Evolutionary conservation across 805 yeast species (phyloP), one percentile per base, ranked within the genome.

Genomic region (Brettanomyces custersianus): DNA sequence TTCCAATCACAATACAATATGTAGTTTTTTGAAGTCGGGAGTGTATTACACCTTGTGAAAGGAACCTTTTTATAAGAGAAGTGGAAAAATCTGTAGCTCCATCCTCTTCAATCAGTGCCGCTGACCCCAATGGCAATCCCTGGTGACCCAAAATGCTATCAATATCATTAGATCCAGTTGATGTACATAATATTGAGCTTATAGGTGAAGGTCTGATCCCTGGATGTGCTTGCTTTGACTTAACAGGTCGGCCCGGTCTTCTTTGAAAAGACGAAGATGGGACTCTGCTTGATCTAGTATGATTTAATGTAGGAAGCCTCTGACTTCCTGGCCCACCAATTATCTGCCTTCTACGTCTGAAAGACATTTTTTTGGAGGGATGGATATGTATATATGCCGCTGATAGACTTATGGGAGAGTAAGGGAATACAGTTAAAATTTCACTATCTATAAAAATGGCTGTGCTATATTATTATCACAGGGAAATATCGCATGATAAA

Each of bases 11-110:
- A 15, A 83, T 66, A 20, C 74, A 66, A 52, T 78, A 86, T 3
- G 83, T 72, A n/a, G 8, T 13, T 10, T 16, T 17, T 3, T 20
- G 18, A 9, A 33, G 12, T 45, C 87, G 62, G 47, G 69, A 77
- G 41, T 82, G 90, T 1, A 74, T 55, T 23, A 80, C 57, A 11
- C 95, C 94, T 55, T 84, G 94, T 1, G 94, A 68, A 1, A 83
- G 77, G 61, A 78, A 83, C 4, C 74, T 62, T 43, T 87, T 75
- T 20, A 77, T 54, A 25, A 90, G 44, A 9, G 84, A 77, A 5
- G 86, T 70, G 5, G 82, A 68, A 51, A 86, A 90, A 51, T 90
- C 96, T 0, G 97, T 90, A 5, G 90, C 79, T 0, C 94, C 92
- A 12, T 74, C 70, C 52, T 90, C 97, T 54, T 85, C 90, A 4